A percentile compares a stretch with the other conserved stretches of the same genome.
Evolutionary conservation across 305 asterid genomes (phyloP).

Genomic region (Plantago coronopus): DNA sequence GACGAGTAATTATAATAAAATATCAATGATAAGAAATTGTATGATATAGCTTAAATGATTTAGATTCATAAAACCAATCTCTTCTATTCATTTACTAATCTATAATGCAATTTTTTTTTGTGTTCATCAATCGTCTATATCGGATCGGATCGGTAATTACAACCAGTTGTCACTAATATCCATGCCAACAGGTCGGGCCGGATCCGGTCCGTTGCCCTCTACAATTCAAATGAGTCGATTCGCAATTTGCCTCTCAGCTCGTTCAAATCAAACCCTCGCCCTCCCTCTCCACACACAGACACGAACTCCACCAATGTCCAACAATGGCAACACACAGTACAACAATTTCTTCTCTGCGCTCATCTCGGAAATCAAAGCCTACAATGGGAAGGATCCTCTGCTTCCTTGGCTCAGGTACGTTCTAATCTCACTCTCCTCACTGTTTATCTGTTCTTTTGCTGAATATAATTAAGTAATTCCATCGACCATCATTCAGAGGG

Average conservation of each 20-base stretch:
- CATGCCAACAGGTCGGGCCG: no score
- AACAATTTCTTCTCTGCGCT: conserved; percentile 60
- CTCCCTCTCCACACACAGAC: neutral
- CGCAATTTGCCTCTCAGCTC: neutral
- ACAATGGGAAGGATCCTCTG: conserved; percentile 70
- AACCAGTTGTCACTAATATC: no score
- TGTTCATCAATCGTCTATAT: no score
- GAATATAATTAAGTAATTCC: neutral
- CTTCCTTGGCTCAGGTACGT: conserved; percentile 88
- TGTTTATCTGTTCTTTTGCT: neutral
- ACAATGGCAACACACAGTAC: conserved; percentile 30
- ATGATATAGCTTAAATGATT: no score
- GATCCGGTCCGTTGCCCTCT: no score
- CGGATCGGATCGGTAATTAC: no score
- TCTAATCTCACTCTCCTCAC: neutral
- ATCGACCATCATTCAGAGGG: conserved; percentile 56
- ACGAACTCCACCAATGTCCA: conserved; percentile 38
- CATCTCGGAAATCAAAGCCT: conserved; percentile 71
- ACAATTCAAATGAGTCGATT: neutral
- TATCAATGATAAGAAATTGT: no score
- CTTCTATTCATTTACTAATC: no score
- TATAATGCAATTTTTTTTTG: no score
- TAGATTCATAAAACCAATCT: no score
- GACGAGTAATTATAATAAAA: no score
- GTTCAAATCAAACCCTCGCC: neutral